These are phyloP conservation scores for Pharnaceum exiguum DNA, from an alignment of 148 eudicot genomes.

Conservation along the genomic window DNA sequence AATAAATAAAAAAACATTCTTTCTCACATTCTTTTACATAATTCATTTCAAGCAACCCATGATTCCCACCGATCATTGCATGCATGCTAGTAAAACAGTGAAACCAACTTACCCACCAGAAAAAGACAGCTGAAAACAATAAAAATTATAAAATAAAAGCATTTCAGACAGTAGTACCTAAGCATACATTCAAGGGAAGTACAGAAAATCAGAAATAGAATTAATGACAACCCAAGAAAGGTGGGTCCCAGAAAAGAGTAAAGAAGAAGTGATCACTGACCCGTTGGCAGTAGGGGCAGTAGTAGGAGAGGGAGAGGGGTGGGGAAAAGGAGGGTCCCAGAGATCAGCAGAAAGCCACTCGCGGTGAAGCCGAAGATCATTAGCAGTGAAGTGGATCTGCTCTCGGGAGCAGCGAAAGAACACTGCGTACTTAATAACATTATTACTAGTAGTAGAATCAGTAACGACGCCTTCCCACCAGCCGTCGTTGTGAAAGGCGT, in stretches of 20 bases:
- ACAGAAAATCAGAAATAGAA: too few species aligned
- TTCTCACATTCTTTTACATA: too few species aligned
- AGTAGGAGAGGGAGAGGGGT: slow-evolving; percentile 6
- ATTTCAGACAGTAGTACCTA: too few species aligned
- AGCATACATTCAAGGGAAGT: too few species aligned
- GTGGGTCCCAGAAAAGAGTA: background rate
- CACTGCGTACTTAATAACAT: slow-evolving; percentile 30
- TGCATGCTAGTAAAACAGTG: too few species aligned
- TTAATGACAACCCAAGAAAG: background rate
- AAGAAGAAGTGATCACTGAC: background rate
- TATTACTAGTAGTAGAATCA: background rate
- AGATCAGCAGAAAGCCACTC: slow-evolving; percentile 47
- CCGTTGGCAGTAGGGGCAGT: slow-evolving; percentile 15
- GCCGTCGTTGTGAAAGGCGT: slow-evolving; percentile 63
- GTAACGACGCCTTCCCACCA: slow-evolving; percentile 87
- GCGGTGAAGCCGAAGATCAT: slow-evolving; percentile 49
- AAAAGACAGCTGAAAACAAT: too few species aligned
- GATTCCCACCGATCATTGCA: too few species aligned
- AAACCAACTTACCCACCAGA: too few species aligned
- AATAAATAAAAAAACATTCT: too few species aligned
- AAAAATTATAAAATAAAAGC: too few species aligned
- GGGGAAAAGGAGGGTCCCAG: slow-evolving; percentile 41
- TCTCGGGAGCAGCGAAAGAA: slow-evolving; percentile 51
- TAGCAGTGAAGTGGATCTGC: slow-evolving; percentile 35
- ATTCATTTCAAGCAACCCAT: too few species aligned